Conservation (phyloP, 139 green algal species). For the Coccomyxa sp. region DNA sequence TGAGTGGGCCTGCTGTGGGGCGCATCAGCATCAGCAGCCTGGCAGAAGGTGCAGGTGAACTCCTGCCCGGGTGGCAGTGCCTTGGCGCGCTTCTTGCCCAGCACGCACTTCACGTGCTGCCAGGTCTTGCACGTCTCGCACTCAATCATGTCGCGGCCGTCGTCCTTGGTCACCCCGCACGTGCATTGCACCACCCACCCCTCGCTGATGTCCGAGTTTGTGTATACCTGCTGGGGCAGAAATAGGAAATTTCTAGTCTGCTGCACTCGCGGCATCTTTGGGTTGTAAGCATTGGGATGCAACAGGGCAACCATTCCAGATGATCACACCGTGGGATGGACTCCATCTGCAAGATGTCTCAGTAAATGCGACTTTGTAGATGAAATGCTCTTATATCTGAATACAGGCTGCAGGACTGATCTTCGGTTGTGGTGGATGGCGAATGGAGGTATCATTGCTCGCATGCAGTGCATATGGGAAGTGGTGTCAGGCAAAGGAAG, state of each 20-base stretch:
- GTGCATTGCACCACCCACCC: constrained; percentile 9
- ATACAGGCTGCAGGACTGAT: no score
- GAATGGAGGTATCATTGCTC: no score
- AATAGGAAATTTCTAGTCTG: no score
- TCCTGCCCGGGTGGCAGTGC: neutral
- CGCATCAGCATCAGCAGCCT: neutral
- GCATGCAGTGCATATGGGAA: no score
- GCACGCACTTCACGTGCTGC: constrained; percentile 13
- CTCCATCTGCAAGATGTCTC: no score
- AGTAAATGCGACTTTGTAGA: no score
- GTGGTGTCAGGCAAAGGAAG: no score
- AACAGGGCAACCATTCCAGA: no score
- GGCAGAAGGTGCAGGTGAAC: constrained; percentile 4
- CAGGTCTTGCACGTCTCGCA: constrained; percentile 22
- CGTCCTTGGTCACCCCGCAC: constrained; percentile 10
- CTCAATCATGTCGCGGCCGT: constrained; percentile 19
- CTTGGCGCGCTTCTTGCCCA: neutral
- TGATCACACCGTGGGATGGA: neutral
- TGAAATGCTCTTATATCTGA: no score
- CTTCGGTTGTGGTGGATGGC: no score
- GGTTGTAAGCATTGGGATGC: no score
- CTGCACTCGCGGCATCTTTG: no score
- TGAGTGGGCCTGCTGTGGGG: neutral
- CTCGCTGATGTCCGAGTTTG: neutral
- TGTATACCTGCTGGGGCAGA: neutral